Conservation (phyloP, 345 rosid species). For the Angophora floribunda region DNA sequence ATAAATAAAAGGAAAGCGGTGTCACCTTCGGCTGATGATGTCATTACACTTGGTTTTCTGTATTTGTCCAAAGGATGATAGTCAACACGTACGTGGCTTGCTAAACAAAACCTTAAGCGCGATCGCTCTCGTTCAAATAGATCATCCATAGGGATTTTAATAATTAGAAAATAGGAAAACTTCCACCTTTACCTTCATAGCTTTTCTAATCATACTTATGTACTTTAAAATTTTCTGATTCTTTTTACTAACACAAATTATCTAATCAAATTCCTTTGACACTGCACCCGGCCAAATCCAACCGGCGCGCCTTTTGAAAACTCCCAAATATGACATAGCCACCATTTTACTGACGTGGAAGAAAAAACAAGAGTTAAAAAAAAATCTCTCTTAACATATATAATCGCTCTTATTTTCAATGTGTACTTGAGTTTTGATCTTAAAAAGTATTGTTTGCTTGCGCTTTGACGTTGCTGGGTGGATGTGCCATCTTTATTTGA, state of each 20-base stretch:
- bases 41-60: not conserved
- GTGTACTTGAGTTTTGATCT: not conserved
- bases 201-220: not conserved
- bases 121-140: no score
- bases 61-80: not conserved
- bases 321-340: not conserved
- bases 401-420: not conserved
- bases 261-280: not conserved
- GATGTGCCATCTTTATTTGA: not conserved
- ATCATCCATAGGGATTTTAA: no score
- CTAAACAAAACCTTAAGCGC: not conserved
- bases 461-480: not conserved
- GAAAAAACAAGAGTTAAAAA: no score
- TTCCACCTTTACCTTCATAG: not conserved
- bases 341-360: not conserved
- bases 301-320: not conserved
- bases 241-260: not conserved
- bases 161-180: not conserved
- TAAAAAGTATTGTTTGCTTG: not conserved
- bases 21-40: not conserved
- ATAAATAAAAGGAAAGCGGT: not conserved
- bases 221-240: fast-evolving
- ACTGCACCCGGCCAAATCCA: not conserved
- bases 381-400: not conserved
- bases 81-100: not conserved